Base-by-base conservation (phyloP, 257 asterid species). In the Agastache rugosa region DNA sequence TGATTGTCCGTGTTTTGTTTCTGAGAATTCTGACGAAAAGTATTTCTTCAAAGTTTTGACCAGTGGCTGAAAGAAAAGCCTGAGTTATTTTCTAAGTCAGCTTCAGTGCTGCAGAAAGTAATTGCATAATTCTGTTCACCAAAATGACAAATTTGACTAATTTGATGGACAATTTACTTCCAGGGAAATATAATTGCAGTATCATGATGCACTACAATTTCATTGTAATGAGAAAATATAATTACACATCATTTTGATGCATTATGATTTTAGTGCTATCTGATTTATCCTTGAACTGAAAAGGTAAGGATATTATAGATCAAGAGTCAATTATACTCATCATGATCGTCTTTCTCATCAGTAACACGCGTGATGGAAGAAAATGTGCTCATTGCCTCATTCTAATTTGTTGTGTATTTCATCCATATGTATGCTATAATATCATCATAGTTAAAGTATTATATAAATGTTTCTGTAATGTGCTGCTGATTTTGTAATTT, bases 101-200 rank as follows among this genome's bases (percentile, higher is more conserved):
- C 68, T 41, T 58, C 58, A 16, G 19, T 58, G 16, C 19, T 71
- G 29, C 45, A 25, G 9, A 50, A 23, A 56, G 67, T 48, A 35
- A n/a, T 15, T 6, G 27, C n/a, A 55, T 55, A 1, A 14, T 22
- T 48, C 22, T 48, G 9, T 48, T 15, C 10, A 48, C 54, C 54
- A 48, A 72, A 50, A 44, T 44, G 34, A 42, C 55, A 17, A n/a
- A 17, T 72, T 67, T 23, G 47, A 68, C 17, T 31, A 48, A n/a
- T 50, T n/a, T 53, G 20, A 51, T 69, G 53, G 50, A 41, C 27
- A 45, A 20, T 5, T 19, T 47, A 5, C 17, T 45, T 47, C n/a
- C 55, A 48, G 8, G 22, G 12, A 11, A 5, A 66, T 44, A 25
- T 50, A 2, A 68, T 50, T 3, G 23, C 9, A 20, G 14, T 12